Evolutionary conservation across 176 grass and related monocot species (phyloP), one percentile per base, ranked within the genome.

Genomic region (Carex scoparia): DNA sequence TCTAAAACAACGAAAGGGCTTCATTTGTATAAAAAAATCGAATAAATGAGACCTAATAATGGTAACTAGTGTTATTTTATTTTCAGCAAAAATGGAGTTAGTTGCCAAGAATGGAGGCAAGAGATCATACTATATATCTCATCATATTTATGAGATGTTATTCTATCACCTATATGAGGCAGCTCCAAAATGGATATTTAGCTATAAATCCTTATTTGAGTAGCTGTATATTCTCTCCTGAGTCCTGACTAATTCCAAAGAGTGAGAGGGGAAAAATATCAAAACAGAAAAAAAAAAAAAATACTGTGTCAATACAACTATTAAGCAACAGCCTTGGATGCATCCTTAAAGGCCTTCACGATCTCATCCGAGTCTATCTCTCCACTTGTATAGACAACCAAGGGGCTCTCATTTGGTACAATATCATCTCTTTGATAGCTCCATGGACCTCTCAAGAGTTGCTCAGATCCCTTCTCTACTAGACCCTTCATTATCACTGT

Each of bases 381-480:
- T 14, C 77, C 76, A 32, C 38, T 19, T 14, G 90, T 87, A 84
- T 84, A 88, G 10, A 88, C 62, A 61, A 84, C 71, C 0, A 99
- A 76, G 37, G 90, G 93, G 87, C 91, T 99, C 1, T 92, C 85
- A 1, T 76, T 53, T 2, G 96, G 96, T 33, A 99, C 88, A 1
- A 94, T 87, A 12, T 99, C 96, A 61, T 94, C 88, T 84, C 28
- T 92, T 10, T 92, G 90, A 69, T 95, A 99, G 86, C 93, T 99
- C 59, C 90, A 90, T 12, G 90, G 57, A 55, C 90, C 89, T 87
- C 96, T 95, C 59, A 94, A 38, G 8, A 95, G 58, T 38, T 51
- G 85, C 11, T 94, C 96, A 0, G 96, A 99, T 13, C 96, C 93
- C 48, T 87, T 99, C 12, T 94, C 91, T 0, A 91, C 94, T n/a